Base-by-base conservation (phyloP, 2,329 filamentous ascomycete species). In the Saccharata proteae region DNA sequence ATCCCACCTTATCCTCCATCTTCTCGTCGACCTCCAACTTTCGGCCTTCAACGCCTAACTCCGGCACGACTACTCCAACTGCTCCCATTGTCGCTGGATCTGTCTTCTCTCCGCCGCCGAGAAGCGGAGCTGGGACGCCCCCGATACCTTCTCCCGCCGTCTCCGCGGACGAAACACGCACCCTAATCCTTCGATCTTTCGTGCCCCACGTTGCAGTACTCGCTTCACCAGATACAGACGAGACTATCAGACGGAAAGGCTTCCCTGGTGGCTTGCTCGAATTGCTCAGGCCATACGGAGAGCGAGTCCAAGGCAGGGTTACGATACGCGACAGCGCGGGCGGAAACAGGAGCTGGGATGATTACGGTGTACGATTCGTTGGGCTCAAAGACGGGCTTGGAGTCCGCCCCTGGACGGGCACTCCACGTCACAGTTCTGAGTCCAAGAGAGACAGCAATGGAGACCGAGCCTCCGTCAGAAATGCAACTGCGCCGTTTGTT, bases 281-380 rank as follows among this genome's bases (percentile, higher is more conserved):
- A 54, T 62, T 98, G 15, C 60, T 98, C 34, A 69, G 88, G 30
- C 88, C 90, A 0, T 98, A 93, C 59, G 90, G 90, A 17, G 90
- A 98, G 57, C 72, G 69, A 11, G 70, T 96, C 1, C 73, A 79
- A 29, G 90, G 90, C 17, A 93, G 90, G 48, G 79, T 98, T 30
- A 81, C 81, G 3, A 78, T 96, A 34, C 68, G 90, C 45, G 90
- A 98, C 57, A 94, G 86, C 49, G 76, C 82, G 43, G 88, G 90
- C 6, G 73, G 78, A 25, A 86, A 84, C 50, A 75, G 75, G 48
- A 71, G 74, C 22, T 88, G 80, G 62, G 88, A 94, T 34, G 85
- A 96, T 52, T 98, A 85, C 55, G 79, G 83, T 1, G 70, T 98
- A 36, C 78, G 84, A 34, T 94, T 98, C 52, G 75, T 80, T 4